Conservation (phyloP, 2,329 filamentous ascomycete genomes). For the Clarireedia hainanense region DNA sequence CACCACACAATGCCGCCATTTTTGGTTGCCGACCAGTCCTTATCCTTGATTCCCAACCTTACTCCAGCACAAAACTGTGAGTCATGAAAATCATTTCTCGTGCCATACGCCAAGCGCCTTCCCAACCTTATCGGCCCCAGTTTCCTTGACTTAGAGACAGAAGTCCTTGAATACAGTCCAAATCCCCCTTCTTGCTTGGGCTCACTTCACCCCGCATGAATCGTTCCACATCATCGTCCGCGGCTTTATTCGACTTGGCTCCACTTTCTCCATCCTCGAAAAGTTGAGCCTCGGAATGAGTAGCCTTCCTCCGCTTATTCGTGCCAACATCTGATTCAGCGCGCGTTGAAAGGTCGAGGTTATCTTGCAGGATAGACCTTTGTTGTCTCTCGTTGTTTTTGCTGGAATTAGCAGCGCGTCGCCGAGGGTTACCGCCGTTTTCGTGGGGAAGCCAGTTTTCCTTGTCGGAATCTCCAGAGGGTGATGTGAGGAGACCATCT, state of each 20-base stretch:
- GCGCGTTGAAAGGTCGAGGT: conserved; percentile 20
- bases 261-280: conserved; percentile 41
- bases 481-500: conserved; percentile 37
- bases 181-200: conserved; percentile 68
- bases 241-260: conserved; percentile 4
- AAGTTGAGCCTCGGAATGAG: conserved; percentile 35
- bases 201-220: conserved; percentile 64
- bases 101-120: background rate
- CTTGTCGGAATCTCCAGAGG: conserved; percentile 78
- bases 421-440: conserved; percentile 36
- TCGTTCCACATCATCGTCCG: conserved; percentile 57
- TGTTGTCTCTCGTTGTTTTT: conserved; percentile 16
- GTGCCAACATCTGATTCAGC: conserved; percentile 18
- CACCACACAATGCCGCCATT: background rate
- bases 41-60: conserved; percentile 2
- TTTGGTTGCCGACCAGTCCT: background rate
- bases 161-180: conserved; percentile 85
- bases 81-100: conserved; percentile 7
- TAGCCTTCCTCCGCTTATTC: conserved; percentile 19
- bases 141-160: conserved; percentile 86
- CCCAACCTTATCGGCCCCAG: conserved; percentile 48
- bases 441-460: conserved; percentile 72
- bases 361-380: conserved; percentile 23
- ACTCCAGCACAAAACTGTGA: conserved; percentile 3
- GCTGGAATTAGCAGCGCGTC: conserved; percentile 24